phyloP scores from a whole-genome alignment of 331 rosid genomes.

The Quercus lobata region DNA sequence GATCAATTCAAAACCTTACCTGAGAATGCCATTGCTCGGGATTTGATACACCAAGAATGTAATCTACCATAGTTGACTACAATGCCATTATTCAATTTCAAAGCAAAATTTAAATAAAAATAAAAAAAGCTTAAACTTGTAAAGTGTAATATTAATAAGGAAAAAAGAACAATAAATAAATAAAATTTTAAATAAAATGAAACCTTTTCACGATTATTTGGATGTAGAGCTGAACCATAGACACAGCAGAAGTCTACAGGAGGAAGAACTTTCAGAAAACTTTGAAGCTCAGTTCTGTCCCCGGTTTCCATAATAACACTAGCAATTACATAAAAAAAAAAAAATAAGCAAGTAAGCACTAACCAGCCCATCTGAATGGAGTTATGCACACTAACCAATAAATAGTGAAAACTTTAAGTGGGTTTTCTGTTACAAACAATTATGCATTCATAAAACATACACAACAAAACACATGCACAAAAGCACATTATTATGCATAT shows the following conservation, averaged over 20 bases:
- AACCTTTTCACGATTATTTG: conserved; percentile 72
- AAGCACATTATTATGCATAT: too few species aligned
- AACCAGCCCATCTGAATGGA: too few species aligned
- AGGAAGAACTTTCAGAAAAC: conserved; percentile 69
- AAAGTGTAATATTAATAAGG: background rate
- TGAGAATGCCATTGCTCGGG: conserved; percentile 85
- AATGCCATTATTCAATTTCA: conserved; percentile 25
- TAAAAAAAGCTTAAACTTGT: background rate
- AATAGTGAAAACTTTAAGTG: too few species aligned
- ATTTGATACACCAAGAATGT: conserved; percentile 80
- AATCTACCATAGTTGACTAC: conserved; percentile 76
- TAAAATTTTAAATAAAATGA: conserved; percentile 6
- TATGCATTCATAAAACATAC: too few species aligned
- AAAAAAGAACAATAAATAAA: background rate
- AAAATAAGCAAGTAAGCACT: too few species aligned
- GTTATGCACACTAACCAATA: too few species aligned
- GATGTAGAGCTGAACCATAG: conserved; percentile 91
- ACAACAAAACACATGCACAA: too few species aligned
- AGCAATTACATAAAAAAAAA: background rate
- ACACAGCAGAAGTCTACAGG: conserved; percentile 90
- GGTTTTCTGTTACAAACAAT: too few species aligned
- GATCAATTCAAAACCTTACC: conserved; percentile 37
- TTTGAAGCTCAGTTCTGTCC: conserved; percentile 26
- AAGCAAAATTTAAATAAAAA: background rate
- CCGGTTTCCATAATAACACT: conserved; percentile 33